Conservation (phyloP, 2,329 filamentous ascomycete species). For the Aspergillus sergii region DNA sequence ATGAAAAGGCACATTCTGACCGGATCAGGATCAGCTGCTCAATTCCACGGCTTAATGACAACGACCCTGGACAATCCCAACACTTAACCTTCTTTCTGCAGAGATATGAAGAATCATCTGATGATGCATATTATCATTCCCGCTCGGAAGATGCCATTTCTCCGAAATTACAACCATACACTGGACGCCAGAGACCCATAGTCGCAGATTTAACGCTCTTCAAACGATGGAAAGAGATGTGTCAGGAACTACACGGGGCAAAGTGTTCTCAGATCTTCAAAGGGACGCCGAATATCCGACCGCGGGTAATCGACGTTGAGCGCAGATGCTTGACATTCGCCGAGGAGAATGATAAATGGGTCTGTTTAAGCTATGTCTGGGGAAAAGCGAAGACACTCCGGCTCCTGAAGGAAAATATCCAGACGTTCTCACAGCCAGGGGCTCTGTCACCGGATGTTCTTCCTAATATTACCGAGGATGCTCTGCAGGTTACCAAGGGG, state of each 20-base stretch:
- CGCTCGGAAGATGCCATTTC: not conserved
- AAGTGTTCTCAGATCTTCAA: not conserved
- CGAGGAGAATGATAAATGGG: not conserved
- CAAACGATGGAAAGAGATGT: not conserved
- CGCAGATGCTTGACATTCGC: not conserved
- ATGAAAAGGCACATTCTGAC: not conserved
- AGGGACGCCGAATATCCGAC: not conserved
- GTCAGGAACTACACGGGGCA: not conserved
- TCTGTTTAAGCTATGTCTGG: slow-evolving; percentile 2
- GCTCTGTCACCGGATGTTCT: not conserved
- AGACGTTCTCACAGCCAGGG: not conserved
- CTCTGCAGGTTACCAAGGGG: not conserved
- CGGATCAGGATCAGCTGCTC: not conserved
- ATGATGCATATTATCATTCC: no score
- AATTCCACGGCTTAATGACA: not conserved
- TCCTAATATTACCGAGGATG: not conserved
- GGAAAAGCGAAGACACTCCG: not conserved
- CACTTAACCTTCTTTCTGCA: not conserved
- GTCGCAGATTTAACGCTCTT: not conserved
- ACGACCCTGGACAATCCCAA: not conserved
- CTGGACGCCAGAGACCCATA: not conserved
- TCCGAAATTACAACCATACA: not conserved
- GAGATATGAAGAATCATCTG: not conserved
- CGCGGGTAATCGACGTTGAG: not conserved
- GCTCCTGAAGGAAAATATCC: not conserved